Base-by-base conservation (phyloP, 257 asterid species). In the Solanum gracilifrons region DNA sequence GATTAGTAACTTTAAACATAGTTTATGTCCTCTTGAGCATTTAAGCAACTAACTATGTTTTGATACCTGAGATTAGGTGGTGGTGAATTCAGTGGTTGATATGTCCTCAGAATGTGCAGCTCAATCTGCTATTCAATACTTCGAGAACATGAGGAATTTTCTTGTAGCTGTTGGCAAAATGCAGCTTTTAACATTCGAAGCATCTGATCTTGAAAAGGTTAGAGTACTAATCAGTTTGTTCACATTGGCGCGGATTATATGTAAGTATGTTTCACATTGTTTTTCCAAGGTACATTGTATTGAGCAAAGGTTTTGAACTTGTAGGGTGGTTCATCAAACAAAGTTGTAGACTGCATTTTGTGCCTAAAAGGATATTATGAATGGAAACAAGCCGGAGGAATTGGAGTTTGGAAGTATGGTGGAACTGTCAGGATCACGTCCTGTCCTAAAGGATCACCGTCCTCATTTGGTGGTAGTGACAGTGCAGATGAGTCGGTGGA, bases 111-210 rank as follows among this genome's bases (percentile, higher is more conserved):
- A 95, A 82, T 98, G 95, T 25, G 98, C 99, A 8, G 99, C 99
- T n/a, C 98, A 96, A 80, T 96, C 95, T 72, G 99, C 98, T 12
- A 96, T 96, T 89, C 99, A 96, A 91, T 96, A 95, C 86, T 96
- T 96, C 51, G 99, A 96, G 93, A 96, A 96, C 91, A 93, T 93
- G 92, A 93, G 99, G 92, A 96, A 96, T 85, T 96, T 96, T 46
- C 94, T 96, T 12, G 93, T 90, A 58, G 98, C 98, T 74, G 98
- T 96, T 76, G 99, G 93, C 41, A 91, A 91, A 51, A 94, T 95
- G 98, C 95, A 94, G 93, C 96, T 96, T 31, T 92, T 96, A 62
- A 94, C 99, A 1, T 96, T 95, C 69, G 99, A 94, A 91, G 98
- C 98, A 9, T 95, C 99, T 86, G 97, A 96, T 90, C 92, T 96